Percentiles rank a stretch among this genome's conserved stretches.
Evolutionary conservation across 139 green algal genomes (phyloP).

Genomic region (Volvox reticuliferus): DNA sequence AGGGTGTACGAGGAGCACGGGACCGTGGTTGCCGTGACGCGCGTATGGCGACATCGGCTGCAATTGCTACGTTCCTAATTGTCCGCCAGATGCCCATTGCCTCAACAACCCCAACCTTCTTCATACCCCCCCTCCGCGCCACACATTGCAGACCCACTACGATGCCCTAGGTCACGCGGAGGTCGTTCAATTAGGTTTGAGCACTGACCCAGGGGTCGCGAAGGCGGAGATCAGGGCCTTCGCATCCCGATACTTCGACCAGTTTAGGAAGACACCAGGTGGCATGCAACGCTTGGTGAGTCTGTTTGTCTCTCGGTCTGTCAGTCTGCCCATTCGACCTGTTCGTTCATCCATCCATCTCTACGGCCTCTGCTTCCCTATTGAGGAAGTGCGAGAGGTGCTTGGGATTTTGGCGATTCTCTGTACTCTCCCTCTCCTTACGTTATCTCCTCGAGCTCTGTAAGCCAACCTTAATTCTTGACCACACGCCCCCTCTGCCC

Average conservation of each 20-base stretch:
- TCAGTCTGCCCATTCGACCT: no score
- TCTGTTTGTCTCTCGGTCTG: neutral
- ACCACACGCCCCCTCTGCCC: no score
- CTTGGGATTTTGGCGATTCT: no score
- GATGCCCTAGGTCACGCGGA: conserved; percentile 82
- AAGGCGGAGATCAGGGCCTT: conserved; percentile 62
- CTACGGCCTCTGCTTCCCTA: no score
- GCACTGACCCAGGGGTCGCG: neutral
- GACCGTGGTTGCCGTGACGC: no score
- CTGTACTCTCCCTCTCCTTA: no score
- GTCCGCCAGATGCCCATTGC: no score
- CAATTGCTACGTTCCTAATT: no score
- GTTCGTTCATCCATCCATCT: no score
- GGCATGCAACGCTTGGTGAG: conserved; percentile 55
- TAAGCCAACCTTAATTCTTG: neutral
- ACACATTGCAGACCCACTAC: conserved; percentile 69
- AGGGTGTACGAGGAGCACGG: no score
- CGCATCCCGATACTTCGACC: conserved; percentile 81
- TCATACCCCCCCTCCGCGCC: neutral
- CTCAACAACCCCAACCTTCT: neutral
- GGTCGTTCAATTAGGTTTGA: conserved; percentile 78
- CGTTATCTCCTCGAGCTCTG: neutral
- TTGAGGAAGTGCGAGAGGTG: no score
- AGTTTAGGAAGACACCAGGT: conserved; percentile 74
- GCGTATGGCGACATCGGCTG: no score